Conservation (phyloP, 2,329 filamentous ascomycete species). For the Cladobotryum mycophilum region DNA sequence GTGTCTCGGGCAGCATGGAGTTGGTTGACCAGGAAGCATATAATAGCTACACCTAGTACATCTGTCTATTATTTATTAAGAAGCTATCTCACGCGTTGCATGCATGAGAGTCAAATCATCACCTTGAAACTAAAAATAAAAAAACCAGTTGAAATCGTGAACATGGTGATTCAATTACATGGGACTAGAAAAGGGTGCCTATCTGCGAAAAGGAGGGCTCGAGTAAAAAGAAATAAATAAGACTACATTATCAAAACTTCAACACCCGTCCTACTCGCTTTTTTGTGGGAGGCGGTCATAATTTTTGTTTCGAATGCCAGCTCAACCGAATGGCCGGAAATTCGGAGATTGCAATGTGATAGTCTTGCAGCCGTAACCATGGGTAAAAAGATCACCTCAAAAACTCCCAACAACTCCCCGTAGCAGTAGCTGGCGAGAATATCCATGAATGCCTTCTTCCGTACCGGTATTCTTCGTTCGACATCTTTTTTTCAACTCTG, state of each 20-base stretch:
- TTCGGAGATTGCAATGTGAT: conserved; percentile 20
- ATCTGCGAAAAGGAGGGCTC: conserved; percentile 28
- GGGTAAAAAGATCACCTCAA: conserved; percentile 4
- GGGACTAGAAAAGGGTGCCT: conserved; percentile 34
- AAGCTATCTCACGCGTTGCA: background rate
- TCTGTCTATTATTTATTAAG: too few relatives aligned
- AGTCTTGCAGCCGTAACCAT: conserved; percentile 21
- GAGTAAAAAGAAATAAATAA: conserved; percentile 27
- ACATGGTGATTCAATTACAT: conserved; percentile 41
- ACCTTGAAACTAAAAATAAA: background rate
- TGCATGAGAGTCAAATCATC: background rate
- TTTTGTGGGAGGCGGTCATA: conserved; percentile 9
- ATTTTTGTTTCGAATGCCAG: conserved; percentile 17
- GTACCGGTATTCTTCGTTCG: conserved; percentile 25
- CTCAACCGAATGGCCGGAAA: conserved; percentile 20
- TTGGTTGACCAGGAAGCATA: background rate
- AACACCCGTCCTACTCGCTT: conserved; percentile 14
- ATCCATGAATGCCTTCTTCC: conserved; percentile 25
- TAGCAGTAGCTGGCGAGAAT: conserved; percentile 20
- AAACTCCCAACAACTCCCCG: conserved; percentile 3
- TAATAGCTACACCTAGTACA: too few relatives aligned
- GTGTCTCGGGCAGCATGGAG: background rate
- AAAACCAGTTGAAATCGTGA: conserved; percentile 18
- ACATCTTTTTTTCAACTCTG: conserved; percentile 27
- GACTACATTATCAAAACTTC: conserved; percentile 31